Base-by-base conservation (phyloP, 305 asterid species). In the Solanum hybrid region DNA sequence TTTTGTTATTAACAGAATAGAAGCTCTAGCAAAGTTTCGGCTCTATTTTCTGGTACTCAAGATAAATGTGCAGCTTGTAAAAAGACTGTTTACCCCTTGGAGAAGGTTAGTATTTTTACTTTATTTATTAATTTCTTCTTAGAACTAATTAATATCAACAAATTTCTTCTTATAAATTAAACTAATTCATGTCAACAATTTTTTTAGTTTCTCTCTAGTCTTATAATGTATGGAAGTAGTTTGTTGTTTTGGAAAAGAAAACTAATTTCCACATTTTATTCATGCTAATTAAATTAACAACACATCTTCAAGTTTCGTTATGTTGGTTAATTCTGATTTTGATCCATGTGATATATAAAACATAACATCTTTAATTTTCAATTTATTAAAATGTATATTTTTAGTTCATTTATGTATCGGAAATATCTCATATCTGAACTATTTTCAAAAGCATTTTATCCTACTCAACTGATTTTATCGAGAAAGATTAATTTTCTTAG, bases 51-150 rank as follows among this genome's bases (percentile, higher is more conserved):
- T 85, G 98, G 99, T 87, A 96, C 99, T 6, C 94, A 92, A 90
- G 99, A 96, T 4, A 96, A 95, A 91, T 96, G 98, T 90, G 94
- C 94, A 0, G 94, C 91, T 14, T 95, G 99, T 88, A 92, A 92
- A 27, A 96, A 95, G 90, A 93, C 95, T 5, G 99, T 96, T 5
- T 96, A 95, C 89, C 98, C 99, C 4, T 89, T 96, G 12, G 99
- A 96, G 89, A 96, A 96, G 97, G 98, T 95, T 27, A 20, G 75
- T 20, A 42, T 5, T 35, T 82, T 79, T 3, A 72, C 7, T 36
- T 27, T 86, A 10, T 27, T 36, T 77, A 7, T 31, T n/a, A n/a
- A 66, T 66, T 42, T 40, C 2, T 24, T 29, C 17, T 71, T 24
- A 71, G 17, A 69, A n/a, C 31, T 66, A 66, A 11, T 69, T 69